Base-by-base conservation (phyloP, 2,329 filamentous ascomycete species). In the Colletotrichum lupini region DNA sequence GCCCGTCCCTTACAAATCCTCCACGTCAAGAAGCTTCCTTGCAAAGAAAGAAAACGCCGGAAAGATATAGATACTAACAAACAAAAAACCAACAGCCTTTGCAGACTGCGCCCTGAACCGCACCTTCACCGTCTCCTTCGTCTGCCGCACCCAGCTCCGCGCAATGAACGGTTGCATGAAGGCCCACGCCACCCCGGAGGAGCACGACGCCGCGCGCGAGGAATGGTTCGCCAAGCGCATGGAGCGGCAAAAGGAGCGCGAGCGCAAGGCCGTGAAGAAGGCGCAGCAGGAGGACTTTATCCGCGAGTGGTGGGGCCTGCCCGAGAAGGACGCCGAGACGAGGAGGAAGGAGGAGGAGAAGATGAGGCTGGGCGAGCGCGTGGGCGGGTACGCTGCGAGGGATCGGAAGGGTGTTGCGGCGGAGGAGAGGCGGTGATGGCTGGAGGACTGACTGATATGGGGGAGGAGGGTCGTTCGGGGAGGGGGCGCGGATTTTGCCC, bases 141-240 rank as follows among this genome's bases (percentile, higher is more conserved):
- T 92, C 66, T 99, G 97, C 86, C 92, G 95, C 67, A 84, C 88
- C 61, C 89, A 95, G 80, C 93, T 95, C 79, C 91, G 92, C 75
- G 87, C 89, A 46, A 99, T 99, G 97, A 99, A 99, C 85, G 88
- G 87, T 74, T 99, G 97, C 86, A 98, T 99, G 95, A 88, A 95
- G 77, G 83, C 88, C 68, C 93, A 97, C 85, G 95, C 96, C 68
- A 97, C 94, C 76, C 93, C 92, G 75, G 91, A 89, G 67, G 94
- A 97, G 81, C 90, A 97, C 83, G 97, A 99, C 84, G 92, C 91
- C 28, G 97, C 97, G 75, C 88, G 97, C 65, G 94, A 95, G 82
- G 95, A 98, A 81, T 99, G 97, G 97, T 98, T 98, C 82, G 90
- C 91, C 64, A 88, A 90, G 75, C 89, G 94, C 64, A 87, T 94